These are phyloP conservation scores for Neocallimastix lanati DNA, from an alignment of 192 early-diverging fungal genomes.

Conservation along the genomic window DNA sequence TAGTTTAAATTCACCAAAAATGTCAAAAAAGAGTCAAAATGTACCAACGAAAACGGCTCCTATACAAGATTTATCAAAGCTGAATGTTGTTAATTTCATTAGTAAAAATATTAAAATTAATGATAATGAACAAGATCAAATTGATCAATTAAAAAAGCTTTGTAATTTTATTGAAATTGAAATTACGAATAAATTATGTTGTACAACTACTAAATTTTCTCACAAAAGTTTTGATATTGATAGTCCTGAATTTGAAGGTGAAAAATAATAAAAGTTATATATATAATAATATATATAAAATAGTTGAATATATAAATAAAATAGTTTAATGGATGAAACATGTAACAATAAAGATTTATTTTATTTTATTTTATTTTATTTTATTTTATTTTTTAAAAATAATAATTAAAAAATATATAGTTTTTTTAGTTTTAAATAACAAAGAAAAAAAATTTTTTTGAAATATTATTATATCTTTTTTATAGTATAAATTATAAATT, in stretches of 20 bases:
- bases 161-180: neutral
- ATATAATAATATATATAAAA: too few species aligned
- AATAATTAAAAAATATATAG: too few species aligned
- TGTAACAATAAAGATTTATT: too few species aligned
- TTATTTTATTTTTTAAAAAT: too few species aligned
- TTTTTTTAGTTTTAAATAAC: too few species aligned
- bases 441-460: too few species aligned
- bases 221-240: neutral
- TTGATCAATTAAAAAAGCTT: neutral
- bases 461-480: too few species aligned
- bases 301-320: too few species aligned
- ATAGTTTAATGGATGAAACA: too few species aligned
- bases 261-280: too few species aligned
- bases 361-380: too few species aligned
- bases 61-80: neutral
- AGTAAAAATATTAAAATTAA: neutral
- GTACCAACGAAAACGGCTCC: neutral
- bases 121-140: neutral
- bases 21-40: neutral
- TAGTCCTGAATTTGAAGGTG: neutral
- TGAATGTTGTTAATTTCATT: neutral
- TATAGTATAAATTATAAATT: too few species aligned
- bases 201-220: neutral
- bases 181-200: neutral
- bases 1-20: neutral